A percentile compares a stretch with the other conserved stretches of the same genome.
Conservation (phyloP, 2,329 filamentous ascomycete genomes). For the Colletotrichum shisoi region DNA sequence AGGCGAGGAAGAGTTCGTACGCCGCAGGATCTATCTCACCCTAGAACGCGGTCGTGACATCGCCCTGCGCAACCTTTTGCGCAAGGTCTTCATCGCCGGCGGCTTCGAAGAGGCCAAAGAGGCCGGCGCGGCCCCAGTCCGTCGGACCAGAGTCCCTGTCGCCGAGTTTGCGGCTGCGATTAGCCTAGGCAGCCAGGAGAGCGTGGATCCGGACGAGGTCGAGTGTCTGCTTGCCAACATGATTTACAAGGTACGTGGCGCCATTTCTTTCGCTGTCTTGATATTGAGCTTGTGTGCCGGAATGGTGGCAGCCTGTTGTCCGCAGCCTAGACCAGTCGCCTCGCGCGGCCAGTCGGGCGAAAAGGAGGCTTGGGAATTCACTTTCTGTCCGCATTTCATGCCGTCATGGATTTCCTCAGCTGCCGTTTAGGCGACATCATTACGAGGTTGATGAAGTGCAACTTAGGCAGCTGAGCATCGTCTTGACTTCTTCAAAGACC, state of each 20-base stretch:
- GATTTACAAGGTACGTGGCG: conserved; percentile 86
- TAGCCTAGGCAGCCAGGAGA: conserved; percentile 72
- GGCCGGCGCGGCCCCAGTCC: conserved; percentile 66
- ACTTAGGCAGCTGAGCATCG: conserved; percentile 9
- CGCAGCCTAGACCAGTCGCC: conserved; percentile 3
- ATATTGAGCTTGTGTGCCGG: not conserved
- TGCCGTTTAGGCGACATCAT: conserved; percentile 26
- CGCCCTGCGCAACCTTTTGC: conserved; percentile 85
- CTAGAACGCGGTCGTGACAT: conserved; percentile 92
- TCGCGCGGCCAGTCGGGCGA: not conserved
- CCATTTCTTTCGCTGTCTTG: conserved; percentile 23
- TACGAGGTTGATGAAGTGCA: conserved; percentile 1
- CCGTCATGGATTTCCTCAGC: conserved; percentile 6
- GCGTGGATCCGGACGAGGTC: conserved; percentile 87
- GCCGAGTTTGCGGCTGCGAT: conserved; percentile 86
- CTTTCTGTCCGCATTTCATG: not conserved
- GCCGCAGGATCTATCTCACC: conserved; percentile 90
- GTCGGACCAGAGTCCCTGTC: conserved; percentile 80
- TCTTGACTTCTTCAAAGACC: not conserved
- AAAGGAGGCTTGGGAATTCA: not conserved
- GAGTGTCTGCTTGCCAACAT: conserved; percentile 95
- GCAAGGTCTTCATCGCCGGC: conserved; percentile 87
- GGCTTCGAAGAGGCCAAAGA: conserved; percentile 83
- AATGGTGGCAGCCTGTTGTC: conserved; percentile 10
- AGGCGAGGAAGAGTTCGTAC: conserved; percentile 92